These are phyloP conservation scores for Pseudofabraea citricarpa DNA, from an alignment of 2,329 filamentous ascomycete species.

Conservation along the genomic window DNA sequence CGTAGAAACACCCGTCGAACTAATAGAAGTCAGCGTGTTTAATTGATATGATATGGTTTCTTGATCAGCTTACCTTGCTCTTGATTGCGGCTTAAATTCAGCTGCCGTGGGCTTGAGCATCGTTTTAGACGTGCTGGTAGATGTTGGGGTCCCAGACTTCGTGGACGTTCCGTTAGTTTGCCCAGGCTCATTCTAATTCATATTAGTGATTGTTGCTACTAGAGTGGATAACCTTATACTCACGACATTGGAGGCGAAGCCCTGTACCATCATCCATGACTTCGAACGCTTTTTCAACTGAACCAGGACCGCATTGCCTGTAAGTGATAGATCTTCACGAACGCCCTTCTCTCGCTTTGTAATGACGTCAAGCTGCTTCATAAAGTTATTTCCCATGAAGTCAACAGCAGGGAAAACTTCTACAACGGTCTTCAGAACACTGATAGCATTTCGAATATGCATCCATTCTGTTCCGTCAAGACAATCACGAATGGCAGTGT, in stretches of 20 bases:
- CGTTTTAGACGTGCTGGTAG: conserved; percentile 24
- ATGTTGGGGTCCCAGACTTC: conserved; percentile 3
- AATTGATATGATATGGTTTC: too few relatives aligned
- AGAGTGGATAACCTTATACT: too few relatives aligned
- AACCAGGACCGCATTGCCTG: conserved; percentile 66
- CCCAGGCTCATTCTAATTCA: conserved; percentile 12
- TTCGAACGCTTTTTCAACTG: conserved; percentile 62
- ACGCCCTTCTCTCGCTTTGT: conserved; percentile 57
- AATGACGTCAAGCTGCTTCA: conserved; percentile 61
- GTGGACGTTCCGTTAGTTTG: conserved; percentile 10
- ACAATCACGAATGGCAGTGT: conserved; percentile 74
- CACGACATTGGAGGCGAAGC: conserved; percentile 64
- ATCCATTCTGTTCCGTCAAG: conserved; percentile 86
- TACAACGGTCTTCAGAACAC: conserved; percentile 74
- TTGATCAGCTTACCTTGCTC: conserved; percentile 25
- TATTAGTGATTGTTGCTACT: too few relatives aligned
- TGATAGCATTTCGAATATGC: conserved; percentile 95
- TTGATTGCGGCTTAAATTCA: conserved; percentile 56
- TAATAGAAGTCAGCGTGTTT: too few relatives aligned
- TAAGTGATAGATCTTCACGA: conserved; percentile 70
- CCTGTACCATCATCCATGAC: conserved; percentile 70
- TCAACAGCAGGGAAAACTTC: conserved; percentile 85
- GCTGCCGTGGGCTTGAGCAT: conserved; percentile 53
- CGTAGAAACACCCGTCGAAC: conserved; percentile 27
- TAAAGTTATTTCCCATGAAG: conserved; percentile 72